A percentile compares a stretch with the other conserved stretches of the same genome.
Conservation (phyloP, 352 stramenopile species). For the Pythium dissimile region DNA sequence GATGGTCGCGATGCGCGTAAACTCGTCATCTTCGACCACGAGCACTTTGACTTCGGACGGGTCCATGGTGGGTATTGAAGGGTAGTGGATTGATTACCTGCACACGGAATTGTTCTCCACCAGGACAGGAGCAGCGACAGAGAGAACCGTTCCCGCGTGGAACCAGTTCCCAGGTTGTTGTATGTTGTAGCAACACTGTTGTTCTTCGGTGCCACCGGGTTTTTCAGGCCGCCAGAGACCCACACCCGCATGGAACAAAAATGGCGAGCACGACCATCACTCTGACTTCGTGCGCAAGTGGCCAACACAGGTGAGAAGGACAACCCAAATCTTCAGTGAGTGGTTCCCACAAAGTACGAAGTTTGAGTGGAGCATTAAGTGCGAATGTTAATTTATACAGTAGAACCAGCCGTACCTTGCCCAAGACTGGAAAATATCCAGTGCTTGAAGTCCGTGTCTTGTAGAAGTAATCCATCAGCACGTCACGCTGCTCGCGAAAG, state of each 20-base stretch:
- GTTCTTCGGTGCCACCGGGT: neutral
- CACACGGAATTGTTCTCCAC: neutral
- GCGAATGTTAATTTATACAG: too few species aligned
- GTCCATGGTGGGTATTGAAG: conserved; percentile 43
- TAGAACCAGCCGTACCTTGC: too few species aligned
- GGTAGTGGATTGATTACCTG: neutral
- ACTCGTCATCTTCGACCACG: conserved; percentile 88
- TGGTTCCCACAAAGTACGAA: too few species aligned
- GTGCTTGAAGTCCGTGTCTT: too few species aligned
- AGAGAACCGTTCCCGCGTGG: neutral
- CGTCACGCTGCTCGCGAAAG: neutral
- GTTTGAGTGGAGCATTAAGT: too few species aligned
- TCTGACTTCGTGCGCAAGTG: conserved; percentile 6
- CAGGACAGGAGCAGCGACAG: neutral
- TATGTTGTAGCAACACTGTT: too few species aligned
- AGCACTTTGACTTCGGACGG: conserved; percentile 86
- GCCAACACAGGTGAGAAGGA: neutral
- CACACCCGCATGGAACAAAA: neutral
- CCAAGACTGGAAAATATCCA: too few species aligned
- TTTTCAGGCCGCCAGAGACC: neutral
- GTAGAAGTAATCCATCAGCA: neutral
- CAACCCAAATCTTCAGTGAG: too few species aligned
- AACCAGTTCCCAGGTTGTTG: neutral
- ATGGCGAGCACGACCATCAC: conserved; percentile 10
- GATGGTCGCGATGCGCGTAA: conserved; percentile 86